A percentile compares a stretch with the other conserved stretches of the same genome.
Conservation (phyloP, 345 rosid species). For the Lumnitzera racemosa region DNA sequence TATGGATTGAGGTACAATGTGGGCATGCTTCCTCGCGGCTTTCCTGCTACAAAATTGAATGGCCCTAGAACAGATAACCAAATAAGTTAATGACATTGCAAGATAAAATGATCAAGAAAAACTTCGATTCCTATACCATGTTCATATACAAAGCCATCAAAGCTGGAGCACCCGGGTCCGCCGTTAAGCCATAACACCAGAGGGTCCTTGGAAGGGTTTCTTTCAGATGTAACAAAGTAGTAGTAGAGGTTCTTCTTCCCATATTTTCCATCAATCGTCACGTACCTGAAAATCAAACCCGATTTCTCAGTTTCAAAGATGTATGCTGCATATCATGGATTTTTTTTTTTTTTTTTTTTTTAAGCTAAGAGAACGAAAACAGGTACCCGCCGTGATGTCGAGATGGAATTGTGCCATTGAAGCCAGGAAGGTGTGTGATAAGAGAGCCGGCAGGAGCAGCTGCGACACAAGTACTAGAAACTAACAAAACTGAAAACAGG, state of each 20-base stretch:
- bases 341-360: neutral
- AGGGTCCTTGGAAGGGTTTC: conserved; percentile 18
- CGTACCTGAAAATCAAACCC: conserved; percentile 15
- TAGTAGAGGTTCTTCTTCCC: conserved; percentile 30
- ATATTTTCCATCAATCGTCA: conserved; percentile 20
- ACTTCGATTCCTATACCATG: conserved; percentile 12
- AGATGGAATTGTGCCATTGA: conserved; percentile 26
- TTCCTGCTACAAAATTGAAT: conserved; percentile 16
- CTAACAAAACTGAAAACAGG: neutral
- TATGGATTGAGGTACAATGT: conserved; percentile 16
- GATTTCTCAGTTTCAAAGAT: neutral
- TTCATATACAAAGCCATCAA: conserved; percentile 25
- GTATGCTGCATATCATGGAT: neutral
- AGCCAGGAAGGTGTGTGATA: conserved; percentile 26
- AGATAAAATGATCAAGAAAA: neutral
- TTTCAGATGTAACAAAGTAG: conserved; percentile 24
- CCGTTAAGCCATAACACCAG: conserved; percentile 33
- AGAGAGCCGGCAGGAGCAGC: conserved; percentile 24
- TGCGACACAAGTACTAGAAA: neutral
- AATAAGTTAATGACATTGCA: neutral
- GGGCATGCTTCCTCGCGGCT: conserved; percentile 15
- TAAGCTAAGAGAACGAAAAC: no score
- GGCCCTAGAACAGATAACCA: conserved; percentile 12
- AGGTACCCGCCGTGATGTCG: conserved; percentile 27
- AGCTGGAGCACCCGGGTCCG: conserved; percentile 34